Evolutionary conservation across 2,329 filamentous ascomycete genomes (phyloP).

Genomic region (Zasmidium cellare): DNA sequence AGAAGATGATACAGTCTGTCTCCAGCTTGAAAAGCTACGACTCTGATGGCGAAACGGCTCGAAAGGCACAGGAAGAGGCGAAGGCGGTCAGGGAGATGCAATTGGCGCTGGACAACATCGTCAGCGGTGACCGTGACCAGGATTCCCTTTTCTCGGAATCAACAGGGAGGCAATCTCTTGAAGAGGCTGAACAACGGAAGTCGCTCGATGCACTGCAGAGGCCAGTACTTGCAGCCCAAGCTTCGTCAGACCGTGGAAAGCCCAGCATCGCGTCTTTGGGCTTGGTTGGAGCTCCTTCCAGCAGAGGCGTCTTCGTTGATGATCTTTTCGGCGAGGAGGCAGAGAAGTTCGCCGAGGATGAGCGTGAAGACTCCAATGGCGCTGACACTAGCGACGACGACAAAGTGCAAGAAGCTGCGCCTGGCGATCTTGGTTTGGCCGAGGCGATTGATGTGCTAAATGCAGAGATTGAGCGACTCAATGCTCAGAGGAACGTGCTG

Average conservation of each 20-base stretch:
- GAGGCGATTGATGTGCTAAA: constrained; percentile 90
- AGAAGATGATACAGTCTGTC: constrained; percentile 73
- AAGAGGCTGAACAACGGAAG: constrained; percentile 17
- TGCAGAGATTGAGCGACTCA: constrained; percentile 84
- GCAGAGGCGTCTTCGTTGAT: constrained; percentile 89
- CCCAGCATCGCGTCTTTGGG: constrained; percentile 90
- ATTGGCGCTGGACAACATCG: constrained; percentile 85
- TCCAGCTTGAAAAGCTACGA: constrained; percentile 81
- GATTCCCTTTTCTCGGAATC: constrained; percentile 65
- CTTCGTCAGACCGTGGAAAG: constrained; percentile 60
- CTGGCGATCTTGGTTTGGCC: constrained; percentile 87
- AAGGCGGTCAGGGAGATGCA: constrained; percentile 91
- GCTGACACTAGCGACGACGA: constrained; percentile 67
- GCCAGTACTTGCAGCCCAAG: constrained; percentile 12
- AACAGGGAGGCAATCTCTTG: constrained; percentile 59
- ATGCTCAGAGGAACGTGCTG: constrained; percentile 84
- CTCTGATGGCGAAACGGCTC: constrained; percentile 61
- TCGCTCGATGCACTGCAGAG: constrained; percentile 20
- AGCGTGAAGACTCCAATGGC: constrained; percentile 70
- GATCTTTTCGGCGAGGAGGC: constrained; percentile 93
- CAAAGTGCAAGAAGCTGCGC: constrained; percentile 88
- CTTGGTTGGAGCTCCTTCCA: constrained; percentile 80
- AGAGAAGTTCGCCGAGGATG: constrained; percentile 80
- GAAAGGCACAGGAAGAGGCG: constrained; percentile 63
- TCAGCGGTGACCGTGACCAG: constrained; percentile 70